A percentile compares a stretch with the other conserved stretches of the same genome.
Conservation (phyloP, 2,329 filamentous ascomycete genomes). For the Xylaria sp. region DNA sequence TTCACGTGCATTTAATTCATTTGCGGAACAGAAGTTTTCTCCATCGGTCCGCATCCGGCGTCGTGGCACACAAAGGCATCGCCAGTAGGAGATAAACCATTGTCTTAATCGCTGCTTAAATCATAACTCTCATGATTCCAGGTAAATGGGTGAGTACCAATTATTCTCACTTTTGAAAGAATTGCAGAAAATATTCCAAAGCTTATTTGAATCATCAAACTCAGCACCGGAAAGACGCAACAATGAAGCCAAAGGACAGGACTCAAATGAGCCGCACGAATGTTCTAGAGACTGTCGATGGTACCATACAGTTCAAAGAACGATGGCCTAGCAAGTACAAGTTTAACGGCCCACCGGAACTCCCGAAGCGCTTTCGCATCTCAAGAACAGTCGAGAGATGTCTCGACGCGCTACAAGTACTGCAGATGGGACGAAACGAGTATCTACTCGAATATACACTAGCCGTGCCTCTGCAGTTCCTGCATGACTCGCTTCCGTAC, state of each 20-base stretch:
- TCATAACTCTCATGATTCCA: neutral
- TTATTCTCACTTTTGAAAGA: neutral
- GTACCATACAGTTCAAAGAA: neutral
- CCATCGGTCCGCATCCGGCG: conserved; percentile 18
- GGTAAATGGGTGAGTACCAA: neutral
- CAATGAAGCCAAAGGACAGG: neutral
- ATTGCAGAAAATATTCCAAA: too few relatives aligned
- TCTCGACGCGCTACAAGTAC: conserved; percentile 21
- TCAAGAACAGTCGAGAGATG: neutral
- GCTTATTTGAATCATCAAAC: neutral
- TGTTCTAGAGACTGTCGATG: neutral
- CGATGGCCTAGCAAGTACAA: conserved; percentile 27
- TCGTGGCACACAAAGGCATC: conserved; percentile 11
- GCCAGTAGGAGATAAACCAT: neutral
- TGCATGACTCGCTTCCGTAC: conserved; percentile 30
- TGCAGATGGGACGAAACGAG: conserved; percentile 22
- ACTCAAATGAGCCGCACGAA: conserved; percentile 15
- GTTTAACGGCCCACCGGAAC: conserved; percentile 15
- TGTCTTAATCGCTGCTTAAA: neutral
- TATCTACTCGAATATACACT: conserved; percentile 4
- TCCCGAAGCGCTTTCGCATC: conserved; percentile 5
- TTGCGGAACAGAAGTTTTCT: neutral
- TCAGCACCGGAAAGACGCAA: conserved; percentile 1
- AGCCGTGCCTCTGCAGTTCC: conserved; percentile 26
- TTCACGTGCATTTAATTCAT: neutral